Conservation (phyloP, 352 stramenopile species). For the Phytophthora fragariae region DNA sequence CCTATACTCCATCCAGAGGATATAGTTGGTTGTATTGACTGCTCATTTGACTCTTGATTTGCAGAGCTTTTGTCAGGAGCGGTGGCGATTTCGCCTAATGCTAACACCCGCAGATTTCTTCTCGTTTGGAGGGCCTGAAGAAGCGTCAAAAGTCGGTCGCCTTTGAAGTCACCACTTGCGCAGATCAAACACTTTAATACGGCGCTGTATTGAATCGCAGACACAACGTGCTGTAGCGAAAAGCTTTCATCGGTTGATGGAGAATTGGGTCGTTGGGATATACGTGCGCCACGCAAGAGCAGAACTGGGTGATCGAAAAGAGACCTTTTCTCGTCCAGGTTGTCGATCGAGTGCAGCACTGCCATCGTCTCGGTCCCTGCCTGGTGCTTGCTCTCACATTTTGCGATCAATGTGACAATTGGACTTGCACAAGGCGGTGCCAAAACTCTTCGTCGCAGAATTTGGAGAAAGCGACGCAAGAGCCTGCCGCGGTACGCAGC, state of each 20-base stretch:
- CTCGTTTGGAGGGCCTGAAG: constrained; percentile 51
- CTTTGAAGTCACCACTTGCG: constrained; percentile 43
- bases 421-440: constrained; percentile 35
- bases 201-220: constrained; percentile 57
- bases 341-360: constrained; percentile 29
- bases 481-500: constrained; percentile 57
- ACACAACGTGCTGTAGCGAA: constrained; percentile 45
- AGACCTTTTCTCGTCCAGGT: constrained; percentile 49
- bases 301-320: constrained; percentile 62
- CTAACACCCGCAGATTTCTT: constrained; percentile 55
- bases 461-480: constrained; percentile 48
- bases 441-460: constrained; percentile 36
- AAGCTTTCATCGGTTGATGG: constrained; percentile 28
- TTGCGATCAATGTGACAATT: constrained; percentile 40
- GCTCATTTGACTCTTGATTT: constrained; percentile 13
- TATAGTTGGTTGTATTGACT: not conserved
- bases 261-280: not conserved
- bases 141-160: constrained; percentile 36
- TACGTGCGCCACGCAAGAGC: constrained; percentile 28
- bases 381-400: constrained; percentile 31
- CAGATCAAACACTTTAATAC: constrained; percentile 53
- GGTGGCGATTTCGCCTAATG: constrained; percentile 46
- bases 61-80: not conserved
- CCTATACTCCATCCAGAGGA: not conserved
- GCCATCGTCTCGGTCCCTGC: constrained; percentile 43